A percentile compares a stretch with the other conserved stretches of the same genome.
These are phyloP conservation scores for Inga leiocalycina DNA, from an alignment of 306 rosid species.

Conservation along the genomic window DNA sequence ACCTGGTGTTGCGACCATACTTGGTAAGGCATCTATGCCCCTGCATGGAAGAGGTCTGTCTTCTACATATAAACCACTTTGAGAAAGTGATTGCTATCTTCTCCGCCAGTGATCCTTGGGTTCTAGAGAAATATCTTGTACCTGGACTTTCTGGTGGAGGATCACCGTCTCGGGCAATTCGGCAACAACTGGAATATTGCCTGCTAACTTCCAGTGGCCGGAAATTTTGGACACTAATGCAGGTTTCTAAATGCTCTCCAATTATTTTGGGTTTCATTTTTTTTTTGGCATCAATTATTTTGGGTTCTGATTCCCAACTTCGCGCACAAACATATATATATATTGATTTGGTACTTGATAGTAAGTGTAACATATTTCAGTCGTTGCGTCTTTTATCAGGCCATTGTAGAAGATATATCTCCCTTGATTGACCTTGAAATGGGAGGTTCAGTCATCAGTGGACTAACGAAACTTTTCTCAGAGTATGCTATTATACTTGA, in stretches of 20 bases:
- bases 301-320: background rate
- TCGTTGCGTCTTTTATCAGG: slow-evolving; percentile 39
- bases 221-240: slow-evolving; percentile 63
- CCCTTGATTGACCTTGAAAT: slow-evolving; percentile 60
- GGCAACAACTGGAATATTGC: slow-evolving; percentile 58
- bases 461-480: slow-evolving; percentile 51
- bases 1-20: slow-evolving; percentile 51
- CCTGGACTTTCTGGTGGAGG: slow-evolving; percentile 56
- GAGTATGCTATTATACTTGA: slow-evolving; percentile 59
- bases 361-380: slow-evolving; percentile 17
- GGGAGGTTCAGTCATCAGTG: slow-evolving; percentile 53
- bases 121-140: slow-evolving; percentile 63
- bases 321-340: background rate
- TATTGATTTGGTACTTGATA: background rate
- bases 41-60: slow-evolving; percentile 58
- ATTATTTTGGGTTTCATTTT: background rate
- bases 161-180: slow-evolving; percentile 39
- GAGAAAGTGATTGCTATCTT: slow-evolving; percentile 62
- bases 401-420: slow-evolving; percentile 52
- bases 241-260: slow-evolving; percentile 48
- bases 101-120: slow-evolving; percentile 67
- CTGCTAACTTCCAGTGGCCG: slow-evolving; percentile 71
- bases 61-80: slow-evolving; percentile 55
- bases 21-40: slow-evolving; percentile 53
- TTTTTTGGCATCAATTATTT: background rate